Base-by-base conservation (phyloP, 1,284 basidiomycete genomes). In the Taiwanofungus camphoratus region DNA sequence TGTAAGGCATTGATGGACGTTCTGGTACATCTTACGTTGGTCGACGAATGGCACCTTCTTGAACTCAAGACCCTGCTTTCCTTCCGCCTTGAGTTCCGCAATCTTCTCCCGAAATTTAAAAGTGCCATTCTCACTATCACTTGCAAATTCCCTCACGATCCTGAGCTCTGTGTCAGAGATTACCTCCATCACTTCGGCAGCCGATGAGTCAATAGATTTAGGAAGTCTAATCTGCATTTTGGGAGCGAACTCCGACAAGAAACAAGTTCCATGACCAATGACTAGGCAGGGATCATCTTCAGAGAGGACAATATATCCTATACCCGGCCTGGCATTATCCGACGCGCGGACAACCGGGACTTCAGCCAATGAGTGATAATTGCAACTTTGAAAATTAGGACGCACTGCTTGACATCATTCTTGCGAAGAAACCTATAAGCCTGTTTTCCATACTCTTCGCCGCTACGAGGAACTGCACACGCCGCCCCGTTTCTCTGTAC, bases 331-430 rank as follows among this genome's bases (percentile, higher is more conserved):
- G 22, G 92, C 91, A 44, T 81, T 77, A 62, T 99, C 96, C 20
- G 87, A 88, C 35, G 96, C 95, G 49, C 96, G 87, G 32, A 82
- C 79, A 40, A 99, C 95, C 42, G 95, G 92, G 50, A 97, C 94
- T 96, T 34, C 2, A 41, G 39, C 33, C n/a, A 30, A 30, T 57
- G 47, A 54, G 54, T 45, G n/a, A 47, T 35, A 26, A 40, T 51
- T 46, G 38, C 29, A n/a, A 20, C n/a, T n/a, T n/a, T n/a, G 39
- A 13, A 20, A 20, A n/a, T n/a, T 37, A 24, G 34, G 11, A 79
- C 92, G 61, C 63, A 97, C 94, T 97, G 56, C 87, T 88, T 46
- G 89, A 84, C 84, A 99, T 92, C 36, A 94, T 68, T 18, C 82
- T 71, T 3, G 88, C 84, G 51, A 93, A 87, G 51, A 87, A 80